Evolutionary conservation across 352 stramenopile species (phyloP).

Genomic region (Pythium rhizo-oryzae): DNA sequence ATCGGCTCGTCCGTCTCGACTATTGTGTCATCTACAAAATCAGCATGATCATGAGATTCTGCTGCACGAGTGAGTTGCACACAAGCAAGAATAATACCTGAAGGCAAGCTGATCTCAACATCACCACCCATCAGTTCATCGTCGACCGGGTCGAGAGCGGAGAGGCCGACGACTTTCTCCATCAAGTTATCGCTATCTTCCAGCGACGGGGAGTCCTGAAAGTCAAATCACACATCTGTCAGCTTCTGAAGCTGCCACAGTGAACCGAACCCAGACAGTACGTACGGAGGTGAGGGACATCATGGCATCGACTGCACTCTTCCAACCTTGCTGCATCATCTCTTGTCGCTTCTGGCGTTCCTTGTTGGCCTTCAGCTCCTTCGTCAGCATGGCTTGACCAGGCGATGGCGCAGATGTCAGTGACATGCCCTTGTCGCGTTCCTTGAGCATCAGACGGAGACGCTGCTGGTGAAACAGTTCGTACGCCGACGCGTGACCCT

Average conservation of each 20-base stretch:
- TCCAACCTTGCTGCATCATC: conserved; percentile 91
- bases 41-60: background rate
- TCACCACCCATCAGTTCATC: conserved; percentile 29
- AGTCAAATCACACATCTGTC: background rate
- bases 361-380: conserved; percentile 88
- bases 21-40: conserved; percentile 15
- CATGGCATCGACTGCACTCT: conserved; percentile 82
- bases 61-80: background rate
- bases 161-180: conserved; percentile 30
- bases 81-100: conserved; percentile 8
- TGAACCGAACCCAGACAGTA: background rate
- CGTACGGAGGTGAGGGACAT: conserved; percentile 70
- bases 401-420: conserved; percentile 78
- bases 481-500: conserved; percentile 81
- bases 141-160: conserved; percentile 28
- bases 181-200: conserved; percentile 29
- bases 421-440: conserved; percentile 80
- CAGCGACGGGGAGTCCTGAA: conserved; percentile 26
- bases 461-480: conserved; percentile 88
- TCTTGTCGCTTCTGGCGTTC: conserved; percentile 86
- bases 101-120: conserved; percentile 25
- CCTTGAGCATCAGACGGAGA: conserved; percentile 82
- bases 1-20: conserved; percentile 25
- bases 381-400: conserved; percentile 86
- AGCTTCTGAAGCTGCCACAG: background rate